Base-by-base conservation (phyloP, 2,329 filamentous ascomycete species). In the Fusarium sublunatum region DNA sequence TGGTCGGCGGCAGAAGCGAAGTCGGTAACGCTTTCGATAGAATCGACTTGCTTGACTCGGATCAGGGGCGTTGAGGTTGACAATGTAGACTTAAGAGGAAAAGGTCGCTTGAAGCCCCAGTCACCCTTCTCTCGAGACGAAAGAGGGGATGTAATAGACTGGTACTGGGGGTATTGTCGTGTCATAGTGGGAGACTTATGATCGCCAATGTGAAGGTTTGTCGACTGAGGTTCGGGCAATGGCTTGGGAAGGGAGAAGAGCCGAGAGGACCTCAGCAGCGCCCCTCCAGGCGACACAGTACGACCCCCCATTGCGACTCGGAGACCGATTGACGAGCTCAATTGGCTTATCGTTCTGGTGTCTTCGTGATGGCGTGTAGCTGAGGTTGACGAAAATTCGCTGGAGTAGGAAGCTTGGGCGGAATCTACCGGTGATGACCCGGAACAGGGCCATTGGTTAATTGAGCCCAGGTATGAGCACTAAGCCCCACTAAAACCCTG, bases 21-120 rank as follows among this genome's bases (percentile, higher is more conserved):
- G 72, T 97, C 93, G 72, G 93, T 97, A 67, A 97, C 84, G 74
- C 93, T 90, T 77, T 97, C 93, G 68, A 88, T 85, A 3, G 92
- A 91, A 79, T 98, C 94, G 64, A 96, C 84, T 58, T 90, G 85
- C 70, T 87, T 88, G 67, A 98, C 79, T 64, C 91, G 87, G 50
- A 97, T 85, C 45, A 91, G 82, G 9, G 93, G 91, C n/a, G 88
- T 88, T 7, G 88, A 87, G 7, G 87, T 88, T 50, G 86, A 86
- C 19, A 87, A 86, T 6, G 92, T 93, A 4, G 90, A 88, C 74
- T 89, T 89, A 8, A 89, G 78, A 2, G 94, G 94, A 6, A 98
- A 81, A 1, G 92, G 83, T 52, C 94, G 84, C 80, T 98, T 98
- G 70, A 97, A 81, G 12, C 94, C 94, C 93, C 94, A 98, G 73